phyloP scores from a whole-genome alignment of 805 yeast genomes.

The Yarrowia osloensis region DNA sequence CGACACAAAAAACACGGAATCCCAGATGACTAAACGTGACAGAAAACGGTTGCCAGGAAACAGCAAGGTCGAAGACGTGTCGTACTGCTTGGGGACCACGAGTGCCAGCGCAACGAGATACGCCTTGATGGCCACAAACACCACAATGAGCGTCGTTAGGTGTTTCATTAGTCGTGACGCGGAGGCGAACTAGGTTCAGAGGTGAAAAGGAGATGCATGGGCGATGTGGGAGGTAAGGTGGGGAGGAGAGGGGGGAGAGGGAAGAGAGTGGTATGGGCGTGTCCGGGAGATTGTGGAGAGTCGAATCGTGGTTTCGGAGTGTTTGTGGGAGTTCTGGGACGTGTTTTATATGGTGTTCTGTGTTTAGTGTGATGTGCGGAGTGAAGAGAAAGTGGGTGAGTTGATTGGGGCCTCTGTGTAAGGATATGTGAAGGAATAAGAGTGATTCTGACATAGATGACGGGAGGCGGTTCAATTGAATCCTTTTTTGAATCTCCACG shows the following conservation, averaged over 20 bases:
- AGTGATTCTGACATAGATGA: too few relatives aligned
- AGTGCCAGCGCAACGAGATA: slow-evolving; percentile 1
- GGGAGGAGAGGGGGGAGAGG: neutral
- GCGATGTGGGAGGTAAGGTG: neutral
- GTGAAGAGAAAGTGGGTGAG: too few relatives aligned
- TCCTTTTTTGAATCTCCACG: too few relatives aligned
- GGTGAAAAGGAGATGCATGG: neutral
- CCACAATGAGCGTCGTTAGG: neutral
- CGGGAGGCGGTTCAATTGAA: too few relatives aligned
- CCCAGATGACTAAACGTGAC: slow-evolving; percentile 69
- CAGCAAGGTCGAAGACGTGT: slow-evolving; percentile 11
- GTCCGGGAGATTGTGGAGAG: neutral
- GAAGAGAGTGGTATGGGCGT: neutral
- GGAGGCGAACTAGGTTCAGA: neutral
- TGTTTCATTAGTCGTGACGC: neutral
- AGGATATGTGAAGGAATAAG: too few relatives aligned
- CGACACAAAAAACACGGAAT: slow-evolving; percentile 72
- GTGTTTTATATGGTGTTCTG: neutral
- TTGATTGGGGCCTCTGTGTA: too few relatives aligned
- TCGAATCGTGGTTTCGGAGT: neutral
- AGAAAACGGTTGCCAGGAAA: slow-evolving; percentile 1
- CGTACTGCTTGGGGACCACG: slow-evolving; percentile 14
- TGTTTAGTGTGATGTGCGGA: too few relatives aligned
- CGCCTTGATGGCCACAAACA: slow-evolving; percentile 9
- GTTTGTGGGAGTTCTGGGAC: neutral